Evolutionary conservation across 805 yeast species (phyloP).

Genomic region (Ogataea angusta): DNA sequence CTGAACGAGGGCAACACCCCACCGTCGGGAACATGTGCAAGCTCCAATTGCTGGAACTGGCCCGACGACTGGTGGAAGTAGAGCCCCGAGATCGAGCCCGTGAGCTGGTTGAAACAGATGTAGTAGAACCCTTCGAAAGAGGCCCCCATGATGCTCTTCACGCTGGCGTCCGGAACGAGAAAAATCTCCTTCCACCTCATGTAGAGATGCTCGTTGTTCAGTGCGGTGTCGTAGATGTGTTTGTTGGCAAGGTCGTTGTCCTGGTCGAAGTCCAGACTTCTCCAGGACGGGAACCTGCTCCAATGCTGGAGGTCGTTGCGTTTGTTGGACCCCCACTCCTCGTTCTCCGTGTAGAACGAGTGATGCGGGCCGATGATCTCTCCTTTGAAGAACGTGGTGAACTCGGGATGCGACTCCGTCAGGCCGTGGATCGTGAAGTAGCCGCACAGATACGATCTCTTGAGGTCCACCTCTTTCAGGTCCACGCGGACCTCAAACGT

Average conservation of each 20-base stretch:
- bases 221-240: constrained; percentile 24
- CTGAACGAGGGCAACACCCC: constrained; percentile 38
- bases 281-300: constrained; percentile 46
- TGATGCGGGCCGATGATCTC: constrained; percentile 62
- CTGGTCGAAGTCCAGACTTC: constrained; percentile 30
- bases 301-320: constrained; percentile 61
- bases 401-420: constrained; percentile 57
- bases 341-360: constrained; percentile 57
- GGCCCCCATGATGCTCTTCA: constrained; percentile 65
- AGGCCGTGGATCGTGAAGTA: constrained; percentile 63
- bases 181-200: constrained; percentile 97
- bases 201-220: constrained; percentile 51
- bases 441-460: constrained; percentile 51
- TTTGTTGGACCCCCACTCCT: constrained; percentile 49
- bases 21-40: constrained; percentile 50
- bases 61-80: constrained; percentile 82
- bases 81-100: constrained; percentile 75
- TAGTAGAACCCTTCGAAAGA: constrained; percentile 93
- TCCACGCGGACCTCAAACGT: constrained; percentile 68
- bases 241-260: constrained; percentile 30
- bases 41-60: constrained; percentile 71
- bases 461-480: constrained; percentile 64
- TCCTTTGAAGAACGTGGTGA: constrained; percentile 70
- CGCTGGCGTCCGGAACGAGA: constrained; percentile 71
- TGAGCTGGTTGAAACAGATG: constrained; percentile 71